These are phyloP conservation scores for Mycena sp. DNA, from an alignment of 1,284 basidiomycete species.

Conservation along the genomic window DNA sequence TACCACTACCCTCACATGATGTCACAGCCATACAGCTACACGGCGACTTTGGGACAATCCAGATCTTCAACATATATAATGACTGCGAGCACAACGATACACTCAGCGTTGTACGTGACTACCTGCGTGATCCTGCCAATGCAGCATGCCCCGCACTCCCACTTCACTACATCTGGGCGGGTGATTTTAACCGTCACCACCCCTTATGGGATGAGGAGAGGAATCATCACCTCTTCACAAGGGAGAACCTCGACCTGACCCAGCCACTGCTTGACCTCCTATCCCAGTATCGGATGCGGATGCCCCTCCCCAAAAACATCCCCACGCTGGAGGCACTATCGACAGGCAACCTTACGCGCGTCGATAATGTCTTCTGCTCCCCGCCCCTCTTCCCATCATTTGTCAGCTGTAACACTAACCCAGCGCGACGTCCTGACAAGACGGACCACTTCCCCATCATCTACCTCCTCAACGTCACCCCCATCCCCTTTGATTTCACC, in stretches of 20 bases:
- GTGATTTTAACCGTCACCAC: constrained; percentile 63
- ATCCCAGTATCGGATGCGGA: constrained; percentile 35
- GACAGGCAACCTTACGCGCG: constrained; percentile 39
- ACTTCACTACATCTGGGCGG: constrained; percentile 46
- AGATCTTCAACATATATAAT: constrained; percentile 50
- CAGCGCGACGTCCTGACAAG: constrained; percentile 22
- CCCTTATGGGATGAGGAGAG: constrained; percentile 53
- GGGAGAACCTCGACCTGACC: constrained; percentile 3
- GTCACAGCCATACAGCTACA: constrained; percentile 41
- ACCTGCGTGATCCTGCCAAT: background rate
- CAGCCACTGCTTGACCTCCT: constrained; percentile 35
- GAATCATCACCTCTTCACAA: constrained; percentile 49
- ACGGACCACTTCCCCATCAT: constrained; percentile 47
- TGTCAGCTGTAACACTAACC: constrained; percentile 33
- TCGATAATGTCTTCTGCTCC: constrained; percentile 46
- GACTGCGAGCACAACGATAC: constrained; percentile 35
- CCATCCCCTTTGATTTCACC: background rate
- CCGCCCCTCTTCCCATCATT: constrained; percentile 23
- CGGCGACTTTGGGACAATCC: constrained; percentile 14
- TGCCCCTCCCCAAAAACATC: constrained; percentile 38
- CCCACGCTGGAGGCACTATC: constrained; percentile 38
- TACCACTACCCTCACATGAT: constrained; percentile 37
- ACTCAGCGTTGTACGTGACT: constrained; percentile 25
- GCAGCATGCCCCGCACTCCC: background rate
- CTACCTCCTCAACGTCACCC: constrained; percentile 28